Evolutionary conservation across 352 stramenopile genomes (phyloP), one percentile per base, ranked within the genome.

Genomic region (Saprolegnia diclina): DNA sequence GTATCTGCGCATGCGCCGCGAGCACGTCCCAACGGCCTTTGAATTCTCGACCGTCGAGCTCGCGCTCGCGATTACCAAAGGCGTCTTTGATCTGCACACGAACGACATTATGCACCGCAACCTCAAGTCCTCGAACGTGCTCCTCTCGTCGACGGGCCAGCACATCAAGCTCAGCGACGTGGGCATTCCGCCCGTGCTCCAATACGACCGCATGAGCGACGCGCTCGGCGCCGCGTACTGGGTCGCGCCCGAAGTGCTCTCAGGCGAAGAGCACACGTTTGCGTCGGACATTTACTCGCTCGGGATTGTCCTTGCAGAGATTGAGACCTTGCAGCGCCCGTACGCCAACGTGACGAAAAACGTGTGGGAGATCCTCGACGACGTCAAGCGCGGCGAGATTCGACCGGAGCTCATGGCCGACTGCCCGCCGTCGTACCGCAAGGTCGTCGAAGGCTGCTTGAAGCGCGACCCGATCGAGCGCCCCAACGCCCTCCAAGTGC

Each of bases 341-440:
- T 66, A 66, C 38, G 21, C 3, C 5, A 57, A 57, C 32, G 52
- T 57, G 7, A 57, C 22, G 7, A 57, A 57, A 38, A 57, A 7
- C 16, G 52, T 57, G 52, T 57, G 52, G 52, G 52, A 57, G 7
- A 57, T 57, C 52, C 22, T 57, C 7, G 52, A 57, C 7, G 52
- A 57, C 32, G 52, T 57, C 5, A 46, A 66, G 46, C 59, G 59
- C 16, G 85, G 83, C 19, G 85, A 90, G 67, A 57, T 92, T 56
- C 71, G 89, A 19, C 81, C 82, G 29, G 87, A 74, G 9, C 90
- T 91, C 62, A 80, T 79, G 4, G 81, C 88, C 19, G 79, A 89
- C 24, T 89, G 80, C 52, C 82, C 82, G 0, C 32, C 76, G 0
- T 72, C 73, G 37, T 74, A 91, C 59, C 76, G 82, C 11, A 74